These are phyloP conservation scores for Eutrema heterophyllum DNA, from an alignment of 345 rosid genomes.

Conservation along the genomic window DNA sequence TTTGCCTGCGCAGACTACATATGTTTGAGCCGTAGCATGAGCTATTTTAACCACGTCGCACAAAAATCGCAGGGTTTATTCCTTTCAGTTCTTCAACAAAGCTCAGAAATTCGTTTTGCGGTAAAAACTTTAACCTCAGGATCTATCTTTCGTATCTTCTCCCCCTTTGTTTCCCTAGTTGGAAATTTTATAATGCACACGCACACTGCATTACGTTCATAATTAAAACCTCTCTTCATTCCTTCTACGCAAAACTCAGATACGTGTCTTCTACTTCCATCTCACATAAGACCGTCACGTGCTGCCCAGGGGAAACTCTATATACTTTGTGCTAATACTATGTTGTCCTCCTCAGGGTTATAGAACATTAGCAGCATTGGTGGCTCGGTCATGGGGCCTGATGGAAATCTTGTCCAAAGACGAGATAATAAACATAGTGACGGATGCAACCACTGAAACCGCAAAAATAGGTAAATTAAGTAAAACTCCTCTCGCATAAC, in stretches of 20 bases:
- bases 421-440: conserved; percentile 60
- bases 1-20: background rate
- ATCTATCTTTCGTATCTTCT: background rate
- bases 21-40: conserved; percentile 6
- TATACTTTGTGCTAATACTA: background rate
- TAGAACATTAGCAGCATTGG: conserved; percentile 69
- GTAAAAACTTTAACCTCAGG: conserved; percentile 37
- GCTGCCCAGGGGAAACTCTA: background rate
- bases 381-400: conserved; percentile 78
- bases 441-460: conserved; percentile 60
- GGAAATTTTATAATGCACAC: background rate
- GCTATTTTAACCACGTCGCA: background rate
- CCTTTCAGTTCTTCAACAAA: conserved; percentile 71
- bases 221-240: background rate
- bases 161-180: background rate
- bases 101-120: conserved; percentile 66
- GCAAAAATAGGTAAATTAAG: conserved; percentile 61
- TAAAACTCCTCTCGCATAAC: background rate
- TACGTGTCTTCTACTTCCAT: background rate
- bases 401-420: conserved; percentile 72
- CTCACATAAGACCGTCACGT: background rate
- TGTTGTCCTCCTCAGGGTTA: conserved; percentile 56
- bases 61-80: conserved; percentile 62
- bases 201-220: background rate
- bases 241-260: background rate